These are phyloP conservation scores for Camellia lanceoleosa DNA, from an alignment of 148 eudicot species.

Conservation along the genomic window DNA sequence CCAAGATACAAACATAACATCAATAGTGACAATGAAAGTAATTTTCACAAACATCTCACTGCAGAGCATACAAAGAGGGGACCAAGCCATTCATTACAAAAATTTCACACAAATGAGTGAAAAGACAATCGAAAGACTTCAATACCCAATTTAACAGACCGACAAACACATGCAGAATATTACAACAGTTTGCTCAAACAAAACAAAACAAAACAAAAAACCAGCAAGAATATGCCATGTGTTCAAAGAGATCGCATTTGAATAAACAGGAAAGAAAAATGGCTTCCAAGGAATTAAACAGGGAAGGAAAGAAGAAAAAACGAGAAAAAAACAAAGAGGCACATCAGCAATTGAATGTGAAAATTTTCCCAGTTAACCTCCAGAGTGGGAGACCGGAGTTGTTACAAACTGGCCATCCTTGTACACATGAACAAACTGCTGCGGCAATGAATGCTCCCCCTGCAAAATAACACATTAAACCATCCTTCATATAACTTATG, in stretches of 20 bases:
- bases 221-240: background rate
- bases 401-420: conserved; percentile 83
- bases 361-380: conserved; percentile 42
- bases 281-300: conserved; percentile 7
- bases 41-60: background rate
- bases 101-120: background rate
- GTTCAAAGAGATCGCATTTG: background rate
- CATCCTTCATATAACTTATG: background rate
- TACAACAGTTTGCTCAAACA: conserved; percentile 8
- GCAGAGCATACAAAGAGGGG: background rate
- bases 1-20: too few species aligned
- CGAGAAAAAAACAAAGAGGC: background rate
- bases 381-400: conserved; percentile 89
- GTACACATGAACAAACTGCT: conserved; percentile 73
- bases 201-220: background rate
- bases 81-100: background rate
- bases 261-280: conserved; percentile 10
- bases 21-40: too few species aligned
- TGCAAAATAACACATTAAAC: conserved; percentile 26
- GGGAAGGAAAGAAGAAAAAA: conserved; percentile 3
- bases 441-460: conserved; percentile 92
- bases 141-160: background rate
- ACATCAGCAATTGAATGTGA: background rate
- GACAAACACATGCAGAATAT: background rate
- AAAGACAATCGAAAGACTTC: background rate